Conservation (phyloP, 176 grass and related monocot genomes). For the Triticum monococcum region DNA sequence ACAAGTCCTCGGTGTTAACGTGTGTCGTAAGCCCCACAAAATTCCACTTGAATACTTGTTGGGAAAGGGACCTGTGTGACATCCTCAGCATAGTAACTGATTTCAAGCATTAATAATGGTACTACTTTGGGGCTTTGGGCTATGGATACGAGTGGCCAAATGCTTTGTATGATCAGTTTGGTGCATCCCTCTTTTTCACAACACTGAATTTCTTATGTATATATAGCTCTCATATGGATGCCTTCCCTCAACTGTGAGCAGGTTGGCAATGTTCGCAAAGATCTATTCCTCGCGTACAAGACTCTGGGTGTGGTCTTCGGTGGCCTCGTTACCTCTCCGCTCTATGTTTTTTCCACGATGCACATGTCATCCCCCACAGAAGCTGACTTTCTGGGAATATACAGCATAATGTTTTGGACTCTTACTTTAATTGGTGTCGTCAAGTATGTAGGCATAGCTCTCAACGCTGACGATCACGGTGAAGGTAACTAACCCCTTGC, state of each 20-base stretch:
- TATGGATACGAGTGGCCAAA: not conserved
- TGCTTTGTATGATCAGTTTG: not conserved
- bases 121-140: not conserved
- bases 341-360: constrained; percentile 88
- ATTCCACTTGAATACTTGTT: not conserved
- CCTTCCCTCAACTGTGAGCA: constrained; percentile 17
- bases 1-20: not conserved
- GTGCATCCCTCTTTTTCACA: constrained; percentile 10
- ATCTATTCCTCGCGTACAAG: constrained; percentile 67
- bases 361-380: constrained; percentile 64
- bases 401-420: constrained; percentile 94
- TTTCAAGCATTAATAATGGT: not conserved
- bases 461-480: constrained; percentile 79
- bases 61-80: not conserved
- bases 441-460: constrained; percentile 79
- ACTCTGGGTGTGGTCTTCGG: constrained; percentile 85
- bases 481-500: constrained; percentile 53
- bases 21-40: not conserved
- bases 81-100: not conserved
- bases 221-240: constrained; percentile 10
- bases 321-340: constrained; percentile 81
- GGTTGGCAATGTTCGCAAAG: constrained; percentile 33
- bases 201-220: not conserved
- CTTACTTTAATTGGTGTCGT: constrained; percentile 80
- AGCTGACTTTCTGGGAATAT: constrained; percentile 78